phyloP scores from a whole-genome alignment of 495 filamentous ascomycete species.

The Friedmanniomyces endolithicus region DNA sequence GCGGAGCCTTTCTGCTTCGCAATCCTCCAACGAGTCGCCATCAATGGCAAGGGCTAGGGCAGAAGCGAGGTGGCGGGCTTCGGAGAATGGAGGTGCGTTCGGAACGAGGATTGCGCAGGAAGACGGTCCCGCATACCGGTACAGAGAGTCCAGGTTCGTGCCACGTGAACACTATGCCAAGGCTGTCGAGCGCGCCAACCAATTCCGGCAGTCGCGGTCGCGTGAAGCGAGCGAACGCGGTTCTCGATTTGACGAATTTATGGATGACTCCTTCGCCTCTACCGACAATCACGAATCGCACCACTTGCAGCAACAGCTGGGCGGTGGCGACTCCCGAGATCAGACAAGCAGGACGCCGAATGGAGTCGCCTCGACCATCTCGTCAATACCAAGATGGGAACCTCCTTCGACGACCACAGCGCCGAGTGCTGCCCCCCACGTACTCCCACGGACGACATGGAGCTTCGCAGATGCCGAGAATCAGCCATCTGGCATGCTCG shows the following conservation, averaged over 20 bases:
- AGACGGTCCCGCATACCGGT: slow-evolving; percentile 17
- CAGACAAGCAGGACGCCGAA: not conserved
- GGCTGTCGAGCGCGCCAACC: slow-evolving; percentile 15
- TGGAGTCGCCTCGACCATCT: not conserved
- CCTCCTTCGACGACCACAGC: not conserved
- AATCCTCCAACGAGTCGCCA: slow-evolving; percentile 15
- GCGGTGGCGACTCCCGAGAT: not conserved
- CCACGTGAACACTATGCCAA: slow-evolving; percentile 29
- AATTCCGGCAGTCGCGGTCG: slow-evolving; percentile 10
- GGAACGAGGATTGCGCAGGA: not conserved
- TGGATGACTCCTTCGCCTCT: not conserved
- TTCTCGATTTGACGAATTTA: not conserved
- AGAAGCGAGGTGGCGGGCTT: slow-evolving; percentile 13
- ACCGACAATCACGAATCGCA: not conserved
- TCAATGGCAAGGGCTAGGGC: slow-evolving; percentile 13
- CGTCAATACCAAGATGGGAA: not conserved
- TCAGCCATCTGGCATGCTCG: not conserved
- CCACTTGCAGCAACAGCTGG: not conserved
- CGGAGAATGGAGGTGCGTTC: not conserved
- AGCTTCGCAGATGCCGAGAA: not conserved
- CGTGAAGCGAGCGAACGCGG: slow-evolving; percentile 9
- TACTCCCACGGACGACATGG: not conserved
- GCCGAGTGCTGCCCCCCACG: not conserved
- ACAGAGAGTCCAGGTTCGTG: slow-evolving; percentile 27
- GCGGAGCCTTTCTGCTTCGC: slow-evolving; percentile 1